Percentiles rank a stretch among this genome's conserved stretches.
These are phyloP conservation scores for Cutaneotrichosporon cavernicola DNA, from an alignment of 1,284 basidiomycete genomes.

Conservation along the genomic window DNA sequence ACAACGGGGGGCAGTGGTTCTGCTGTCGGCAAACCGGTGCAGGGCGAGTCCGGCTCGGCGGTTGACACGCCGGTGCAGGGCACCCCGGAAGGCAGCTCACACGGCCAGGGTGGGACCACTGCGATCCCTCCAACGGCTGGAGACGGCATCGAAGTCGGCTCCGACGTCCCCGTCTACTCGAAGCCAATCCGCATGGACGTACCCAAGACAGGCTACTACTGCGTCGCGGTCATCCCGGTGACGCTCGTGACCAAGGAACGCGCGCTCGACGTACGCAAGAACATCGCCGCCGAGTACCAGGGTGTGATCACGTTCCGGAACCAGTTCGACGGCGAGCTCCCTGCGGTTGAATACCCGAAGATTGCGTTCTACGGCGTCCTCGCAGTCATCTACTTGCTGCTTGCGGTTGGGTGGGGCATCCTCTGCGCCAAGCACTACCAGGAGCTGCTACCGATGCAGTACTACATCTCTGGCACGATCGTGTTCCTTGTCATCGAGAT, in stretches of 20 bases:
- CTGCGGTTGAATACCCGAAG: slow-evolving; percentile 97
- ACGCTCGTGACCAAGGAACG: slow-evolving; percentile 59
- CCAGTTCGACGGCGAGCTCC: slow-evolving; percentile 80
- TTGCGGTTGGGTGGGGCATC: slow-evolving; percentile 76
- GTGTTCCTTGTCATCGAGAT: slow-evolving; percentile 89
- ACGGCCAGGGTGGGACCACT: background rate
- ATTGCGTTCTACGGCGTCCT: slow-evolving; percentile 90
- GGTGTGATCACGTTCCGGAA: slow-evolving; percentile 85
- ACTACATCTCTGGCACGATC: slow-evolving; percentile 90
- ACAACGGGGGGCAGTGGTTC: background rate
- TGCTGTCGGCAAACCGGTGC: background rate
- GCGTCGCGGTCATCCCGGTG: slow-evolving; percentile 86
- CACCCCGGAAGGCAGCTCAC: background rate
- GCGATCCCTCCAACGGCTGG: background rate
- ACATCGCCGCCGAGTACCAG: slow-evolving; percentile 73
- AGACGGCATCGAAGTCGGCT: background rate
- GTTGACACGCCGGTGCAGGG: background rate
- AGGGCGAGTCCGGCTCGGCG: background rate
- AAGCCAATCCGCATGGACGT: slow-evolving; percentile 68
- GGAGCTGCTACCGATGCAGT: slow-evolving; percentile 71
- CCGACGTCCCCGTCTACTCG: slow-evolving; percentile 35
- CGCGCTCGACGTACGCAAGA: slow-evolving; percentile 24
- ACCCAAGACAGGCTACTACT: slow-evolving; percentile 89
- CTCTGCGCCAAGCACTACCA: slow-evolving; percentile 77
- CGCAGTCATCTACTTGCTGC: slow-evolving; percentile 69